Conservation (phyloP, 2,329 filamentous ascomycete genomes). For the Alternaria sp. region DNA sequence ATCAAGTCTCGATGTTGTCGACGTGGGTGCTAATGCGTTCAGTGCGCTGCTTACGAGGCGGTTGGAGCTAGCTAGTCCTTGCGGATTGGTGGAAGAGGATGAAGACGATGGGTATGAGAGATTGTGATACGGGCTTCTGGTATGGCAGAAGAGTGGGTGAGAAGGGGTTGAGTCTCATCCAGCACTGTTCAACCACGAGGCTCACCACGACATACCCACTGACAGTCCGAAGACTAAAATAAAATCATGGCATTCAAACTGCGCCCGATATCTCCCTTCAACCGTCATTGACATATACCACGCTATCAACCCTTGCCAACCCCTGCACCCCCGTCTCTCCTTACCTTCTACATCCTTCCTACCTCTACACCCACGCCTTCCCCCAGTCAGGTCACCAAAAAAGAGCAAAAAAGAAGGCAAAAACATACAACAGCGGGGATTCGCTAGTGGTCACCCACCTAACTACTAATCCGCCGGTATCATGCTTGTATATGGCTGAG, state of each 20-base stretch:
- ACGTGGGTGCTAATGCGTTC: neutral
- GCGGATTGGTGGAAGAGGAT: rapidly evolving
- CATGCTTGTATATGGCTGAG: neutral
- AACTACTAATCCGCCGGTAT: neutral
- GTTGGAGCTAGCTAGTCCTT: rapidly evolving
- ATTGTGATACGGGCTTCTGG: neutral
- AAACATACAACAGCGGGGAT: neutral
- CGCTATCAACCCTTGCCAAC: neutral
- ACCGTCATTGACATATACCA: neutral
- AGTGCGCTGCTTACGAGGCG: neutral
- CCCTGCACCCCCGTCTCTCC: neutral
- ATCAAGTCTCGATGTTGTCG: neutral
- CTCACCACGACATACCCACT: neutral
- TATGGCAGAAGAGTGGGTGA: rapidly evolving
- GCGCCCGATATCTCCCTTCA: no score
- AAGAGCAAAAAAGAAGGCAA: neutral
- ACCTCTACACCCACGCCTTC: neutral
- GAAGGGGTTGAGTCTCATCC: neutral
- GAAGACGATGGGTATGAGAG: neutral
- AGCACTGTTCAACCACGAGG: rapidly evolving
- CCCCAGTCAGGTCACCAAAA: neutral
- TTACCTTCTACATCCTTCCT: neutral
- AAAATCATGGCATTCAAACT: neutral
- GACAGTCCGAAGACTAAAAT: neutral
- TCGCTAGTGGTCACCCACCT: neutral